phyloP scores from a whole-genome alignment of 192 early-diverging fungal genomes.

The Mycoemilia scoparia region DNA sequence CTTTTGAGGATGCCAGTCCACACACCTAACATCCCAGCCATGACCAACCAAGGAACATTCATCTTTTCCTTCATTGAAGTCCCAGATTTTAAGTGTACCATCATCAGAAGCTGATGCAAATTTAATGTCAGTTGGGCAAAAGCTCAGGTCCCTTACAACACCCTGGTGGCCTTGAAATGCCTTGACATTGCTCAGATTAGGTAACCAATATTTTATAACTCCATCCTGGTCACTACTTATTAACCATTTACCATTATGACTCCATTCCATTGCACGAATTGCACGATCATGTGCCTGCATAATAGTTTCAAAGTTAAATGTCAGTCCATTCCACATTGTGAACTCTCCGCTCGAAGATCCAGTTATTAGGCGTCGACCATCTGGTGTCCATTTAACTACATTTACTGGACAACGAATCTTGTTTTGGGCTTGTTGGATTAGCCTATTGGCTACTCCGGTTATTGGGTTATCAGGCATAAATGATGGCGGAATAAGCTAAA shows the following conservation, averaged over 20 bases:
- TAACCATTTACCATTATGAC: constrained; percentile 89
- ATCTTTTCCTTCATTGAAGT: constrained; percentile 67
- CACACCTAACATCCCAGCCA: constrained; percentile 91
- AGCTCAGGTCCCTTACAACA: constrained; percentile 71
- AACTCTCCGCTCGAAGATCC: constrained; percentile 89
- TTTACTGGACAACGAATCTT: constrained; percentile 83
- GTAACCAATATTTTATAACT: constrained; percentile 94
- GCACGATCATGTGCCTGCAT: constrained; percentile 85
- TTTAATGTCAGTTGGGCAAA: constrained; percentile 80
- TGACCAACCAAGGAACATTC: constrained; percentile 71
- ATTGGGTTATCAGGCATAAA: constrained; percentile 20
- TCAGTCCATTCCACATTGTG: constrained; percentile 92
- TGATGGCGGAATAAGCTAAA: constrained; percentile 60
- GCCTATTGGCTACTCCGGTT: constrained; percentile 15
- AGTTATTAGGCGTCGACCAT: constrained; percentile 83
- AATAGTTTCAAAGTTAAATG: constrained; percentile 97
- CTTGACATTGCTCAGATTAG: constrained; percentile 87
- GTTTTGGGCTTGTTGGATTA: constrained; percentile 45
- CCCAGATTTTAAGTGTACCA: constrained; percentile 90
- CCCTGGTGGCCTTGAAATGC: constrained; percentile 74
- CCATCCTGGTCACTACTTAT: constrained; percentile 82
- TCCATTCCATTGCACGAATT: constrained; percentile 93
- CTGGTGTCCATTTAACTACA: constrained; percentile 89
- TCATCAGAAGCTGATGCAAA: constrained; percentile 95
- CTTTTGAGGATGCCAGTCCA: constrained; percentile 94